phyloP scores from a whole-genome alignment of 202 grass and related monocot species.

The Cymbopogon flexuosus region DNA sequence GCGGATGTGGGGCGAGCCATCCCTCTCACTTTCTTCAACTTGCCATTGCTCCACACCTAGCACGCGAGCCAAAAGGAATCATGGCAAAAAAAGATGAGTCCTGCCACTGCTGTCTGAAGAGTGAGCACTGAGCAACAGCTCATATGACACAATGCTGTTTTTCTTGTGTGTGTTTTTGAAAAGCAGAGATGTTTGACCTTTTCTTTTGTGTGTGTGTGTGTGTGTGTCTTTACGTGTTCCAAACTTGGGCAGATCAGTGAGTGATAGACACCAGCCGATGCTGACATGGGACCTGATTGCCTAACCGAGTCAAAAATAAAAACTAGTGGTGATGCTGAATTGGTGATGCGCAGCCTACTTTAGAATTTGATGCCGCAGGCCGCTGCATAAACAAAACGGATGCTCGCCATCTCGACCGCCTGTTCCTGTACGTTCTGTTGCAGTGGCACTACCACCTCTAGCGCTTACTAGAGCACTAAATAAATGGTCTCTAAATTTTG shows the following conservation, averaged over 20 bases:
- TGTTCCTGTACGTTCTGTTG: background rate
- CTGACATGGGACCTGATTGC: conserved; percentile 10
- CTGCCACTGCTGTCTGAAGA: background rate
- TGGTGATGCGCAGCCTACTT: conserved; percentile 1
- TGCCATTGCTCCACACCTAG: conserved; percentile 73
- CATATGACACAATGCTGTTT: background rate
- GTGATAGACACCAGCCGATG: conserved; percentile 18
- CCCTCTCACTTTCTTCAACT: conserved; percentile 58
- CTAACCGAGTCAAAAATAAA: conserved; percentile 16
- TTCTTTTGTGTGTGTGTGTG: too few species aligned
- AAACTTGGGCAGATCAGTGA: background rate
- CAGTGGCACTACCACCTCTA: background rate
- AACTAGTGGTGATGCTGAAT: conserved; percentile 7
- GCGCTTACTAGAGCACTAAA: conserved; percentile 1
- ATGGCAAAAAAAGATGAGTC: background rate
- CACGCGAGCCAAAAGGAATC: conserved; percentile 31
- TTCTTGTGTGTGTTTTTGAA: background rate
- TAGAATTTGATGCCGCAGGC: conserved; percentile 23
- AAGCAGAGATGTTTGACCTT: conserved; percentile 13
- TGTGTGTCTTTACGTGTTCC: background rate
- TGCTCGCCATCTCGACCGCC: background rate
- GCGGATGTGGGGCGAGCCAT: conserved; percentile 30
- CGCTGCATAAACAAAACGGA: conserved; percentile 8
- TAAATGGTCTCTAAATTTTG: background rate
- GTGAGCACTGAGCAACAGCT: conserved; percentile 23